These are phyloP conservation scores for Astragalus membranaceus DNA, from an alignment of 306 rosid genomes.

Conservation along the genomic window DNA sequence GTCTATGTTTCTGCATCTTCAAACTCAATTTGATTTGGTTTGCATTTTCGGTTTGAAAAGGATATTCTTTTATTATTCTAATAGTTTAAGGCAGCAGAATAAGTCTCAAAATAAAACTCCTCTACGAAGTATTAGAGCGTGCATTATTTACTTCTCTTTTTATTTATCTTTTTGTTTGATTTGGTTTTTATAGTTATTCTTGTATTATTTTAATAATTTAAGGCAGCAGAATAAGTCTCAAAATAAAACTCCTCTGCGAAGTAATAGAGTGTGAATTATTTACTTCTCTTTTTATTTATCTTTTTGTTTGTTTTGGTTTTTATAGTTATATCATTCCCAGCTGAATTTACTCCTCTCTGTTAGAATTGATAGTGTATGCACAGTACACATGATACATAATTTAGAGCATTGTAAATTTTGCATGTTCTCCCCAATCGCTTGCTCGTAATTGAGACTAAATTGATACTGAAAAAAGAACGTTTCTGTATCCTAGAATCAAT, in stretches of 20 bases:
- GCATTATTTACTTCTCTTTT: not conserved
- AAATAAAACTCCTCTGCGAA: not conserved
- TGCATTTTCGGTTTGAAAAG: constrained; percentile 1
- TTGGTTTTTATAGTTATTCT: no score
- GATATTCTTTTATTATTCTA: not conserved
- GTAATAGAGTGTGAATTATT: not conserved
- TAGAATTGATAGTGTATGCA: not conserved
- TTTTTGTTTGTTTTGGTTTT: not conserved
- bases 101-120: not conserved
- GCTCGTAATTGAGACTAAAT: no score
- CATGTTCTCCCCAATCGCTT: not conserved
- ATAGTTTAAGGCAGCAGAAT: not conserved
- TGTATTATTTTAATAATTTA: not conserved
- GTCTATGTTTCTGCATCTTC: not conserved
- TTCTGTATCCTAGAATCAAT: no score
- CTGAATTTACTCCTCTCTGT: not conserved
- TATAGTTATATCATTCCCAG: not conserved
- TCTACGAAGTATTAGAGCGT: not conserved
- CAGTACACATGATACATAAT: not conserved
- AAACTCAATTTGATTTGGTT: not conserved
- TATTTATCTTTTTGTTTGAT: not conserved
- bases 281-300: not conserved
- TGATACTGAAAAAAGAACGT: no score
- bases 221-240: not conserved
- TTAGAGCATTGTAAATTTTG: not conserved